phyloP scores from a whole-genome alignment of 2,329 filamentous ascomycete genomes.

The Neophaeococcomyces mojaviensis region DNA sequence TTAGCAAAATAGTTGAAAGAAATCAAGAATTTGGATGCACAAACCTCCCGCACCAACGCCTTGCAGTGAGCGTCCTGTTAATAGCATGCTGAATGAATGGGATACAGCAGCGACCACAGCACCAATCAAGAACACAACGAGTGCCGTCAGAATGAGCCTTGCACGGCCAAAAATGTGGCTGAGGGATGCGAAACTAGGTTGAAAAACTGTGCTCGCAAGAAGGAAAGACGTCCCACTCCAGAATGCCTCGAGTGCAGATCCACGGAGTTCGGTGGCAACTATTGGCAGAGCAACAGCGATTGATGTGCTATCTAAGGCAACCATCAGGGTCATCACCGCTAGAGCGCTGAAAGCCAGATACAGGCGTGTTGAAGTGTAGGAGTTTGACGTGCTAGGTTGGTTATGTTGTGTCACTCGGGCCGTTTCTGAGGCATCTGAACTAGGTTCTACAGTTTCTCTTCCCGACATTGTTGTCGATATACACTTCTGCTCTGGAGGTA shows the following conservation, averaged over 20 bases:
- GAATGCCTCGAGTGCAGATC: slow-evolving; percentile 50
- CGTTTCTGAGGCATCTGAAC: too few relatives aligned
- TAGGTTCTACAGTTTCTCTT: too few relatives aligned
- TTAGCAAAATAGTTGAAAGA: too few relatives aligned
- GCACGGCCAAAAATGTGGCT: slow-evolving; percentile 38
- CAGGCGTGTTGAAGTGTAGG: too few relatives aligned
- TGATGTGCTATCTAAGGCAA: slow-evolving; percentile 59
- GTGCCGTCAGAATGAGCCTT: slow-evolving; percentile 25
- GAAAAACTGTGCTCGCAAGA: slow-evolving; percentile 50
- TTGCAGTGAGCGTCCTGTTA: slow-evolving; percentile 38
- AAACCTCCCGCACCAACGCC: slow-evolving; percentile 47
- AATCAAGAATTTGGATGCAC: too few relatives aligned
- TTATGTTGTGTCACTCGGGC: too few relatives aligned
- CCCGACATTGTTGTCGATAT: too few relatives aligned
- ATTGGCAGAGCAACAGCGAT: slow-evolving; percentile 50
- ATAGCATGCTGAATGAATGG: slow-evolving; percentile 31
- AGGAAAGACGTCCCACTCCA: slow-evolving; percentile 59
- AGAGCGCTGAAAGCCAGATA: slow-evolving; percentile 46
- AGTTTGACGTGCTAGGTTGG: too few relatives aligned
- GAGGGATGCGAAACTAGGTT: slow-evolving; percentile 41
- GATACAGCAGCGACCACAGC: slow-evolving; percentile 33
- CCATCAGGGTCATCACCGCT: slow-evolving; percentile 51
- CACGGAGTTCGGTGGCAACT: slow-evolving; percentile 40
- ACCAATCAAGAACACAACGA: slow-evolving; percentile 34
- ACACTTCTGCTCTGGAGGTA: too few relatives aligned